Evolutionary conservation across 2,329 filamentous ascomycete species (phyloP).

Genomic region (Trichoderma sp.): DNA sequence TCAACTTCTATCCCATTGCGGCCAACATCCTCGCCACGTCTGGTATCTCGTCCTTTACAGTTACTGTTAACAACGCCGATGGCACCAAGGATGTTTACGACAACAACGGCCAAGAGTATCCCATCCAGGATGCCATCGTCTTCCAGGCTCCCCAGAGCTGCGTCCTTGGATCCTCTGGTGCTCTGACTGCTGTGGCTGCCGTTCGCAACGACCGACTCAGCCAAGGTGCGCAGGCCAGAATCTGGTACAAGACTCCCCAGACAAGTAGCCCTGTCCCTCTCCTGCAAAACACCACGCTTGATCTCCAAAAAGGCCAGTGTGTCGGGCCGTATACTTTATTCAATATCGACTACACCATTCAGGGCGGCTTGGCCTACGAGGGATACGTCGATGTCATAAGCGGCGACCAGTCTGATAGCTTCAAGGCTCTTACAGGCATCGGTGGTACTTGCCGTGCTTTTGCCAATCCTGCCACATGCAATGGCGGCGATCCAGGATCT

Average conservation of each 20-base stretch:
- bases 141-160: constrained; percentile 63
- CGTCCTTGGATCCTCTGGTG: constrained; percentile 48
- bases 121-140: constrained; percentile 58
- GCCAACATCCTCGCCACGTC: constrained; percentile 58
- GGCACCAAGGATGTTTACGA: constrained; percentile 53
- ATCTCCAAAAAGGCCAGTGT: constrained; percentile 50
- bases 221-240: constrained; percentile 46
- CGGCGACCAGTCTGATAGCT: constrained; percentile 49
- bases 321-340: constrained; percentile 56
- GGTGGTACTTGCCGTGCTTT: constrained; percentile 51
- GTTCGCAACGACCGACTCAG: constrained; percentile 53
- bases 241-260: constrained; percentile 51
- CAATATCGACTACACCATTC: constrained; percentile 47
- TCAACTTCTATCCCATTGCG: constrained; percentile 57
- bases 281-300: constrained; percentile 44
- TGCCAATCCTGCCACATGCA: constrained; percentile 41
- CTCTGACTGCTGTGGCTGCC: constrained; percentile 51
- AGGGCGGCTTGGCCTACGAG: constrained; percentile 50
- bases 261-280: constrained; percentile 49
- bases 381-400: constrained; percentile 52
- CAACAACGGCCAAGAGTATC: constrained; percentile 62
- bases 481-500: constrained; percentile 31
- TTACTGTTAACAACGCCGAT: constrained; percentile 54
- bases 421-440: constrained; percentile 53
- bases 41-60: constrained; percentile 64